These are phyloP conservation scores for Hypoxylon lenormandii DNA, from an alignment of 495 filamentous ascomycete species.

Conservation along the genomic window DNA sequence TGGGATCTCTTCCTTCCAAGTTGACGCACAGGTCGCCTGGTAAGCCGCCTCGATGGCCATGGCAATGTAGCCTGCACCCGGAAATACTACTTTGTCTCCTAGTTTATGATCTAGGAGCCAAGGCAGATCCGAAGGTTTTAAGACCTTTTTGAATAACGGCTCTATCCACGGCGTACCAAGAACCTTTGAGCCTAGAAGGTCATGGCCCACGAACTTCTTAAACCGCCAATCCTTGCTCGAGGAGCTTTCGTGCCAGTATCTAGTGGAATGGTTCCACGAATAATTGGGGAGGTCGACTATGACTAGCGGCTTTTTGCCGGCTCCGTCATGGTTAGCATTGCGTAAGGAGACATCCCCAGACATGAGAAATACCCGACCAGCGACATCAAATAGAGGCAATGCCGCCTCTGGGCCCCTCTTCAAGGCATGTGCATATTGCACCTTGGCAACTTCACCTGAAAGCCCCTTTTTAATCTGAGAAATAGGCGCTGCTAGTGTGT, in stretches of 20 bases:
- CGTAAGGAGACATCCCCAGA: slow-evolving; percentile 6
- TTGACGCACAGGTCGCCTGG: slow-evolving; percentile 33
- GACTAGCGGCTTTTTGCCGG: background rate
- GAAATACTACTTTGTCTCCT: slow-evolving; percentile 48
- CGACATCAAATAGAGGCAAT: slow-evolving; percentile 44
- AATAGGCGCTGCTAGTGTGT: slow-evolving; percentile 59
- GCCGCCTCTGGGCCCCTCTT: slow-evolving; percentile 43
- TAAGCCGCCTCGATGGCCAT: slow-evolving; percentile 58
- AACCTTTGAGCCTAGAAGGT: slow-evolving; percentile 31
- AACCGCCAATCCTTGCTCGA: slow-evolving; percentile 45
- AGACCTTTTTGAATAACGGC: slow-evolving; percentile 48
- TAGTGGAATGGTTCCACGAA: slow-evolving; percentile 58
- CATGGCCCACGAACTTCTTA: slow-evolving; percentile 40
- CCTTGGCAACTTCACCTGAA: slow-evolving; percentile 6
- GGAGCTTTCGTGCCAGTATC: slow-evolving; percentile 49
- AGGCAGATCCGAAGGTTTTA: slow-evolving; percentile 48
- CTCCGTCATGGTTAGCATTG: slow-evolving; percentile 1
- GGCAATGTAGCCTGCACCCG: slow-evolving; percentile 54
- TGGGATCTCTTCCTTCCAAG: slow-evolving; percentile 17
- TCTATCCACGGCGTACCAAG: slow-evolving; percentile 21
- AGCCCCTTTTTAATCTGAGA: slow-evolving; percentile 55
- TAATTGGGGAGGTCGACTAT: slow-evolving; percentile 60
- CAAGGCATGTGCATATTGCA: slow-evolving; percentile 46
- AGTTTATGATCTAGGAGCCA: slow-evolving; percentile 57
- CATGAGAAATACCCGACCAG: slow-evolving; percentile 51